Percentiles rank a stretch among this genome's conserved stretches.
Evolutionary conservation across 148 eudicot genomes (phyloP).

Genomic region (Selenicereus undatus): DNA sequence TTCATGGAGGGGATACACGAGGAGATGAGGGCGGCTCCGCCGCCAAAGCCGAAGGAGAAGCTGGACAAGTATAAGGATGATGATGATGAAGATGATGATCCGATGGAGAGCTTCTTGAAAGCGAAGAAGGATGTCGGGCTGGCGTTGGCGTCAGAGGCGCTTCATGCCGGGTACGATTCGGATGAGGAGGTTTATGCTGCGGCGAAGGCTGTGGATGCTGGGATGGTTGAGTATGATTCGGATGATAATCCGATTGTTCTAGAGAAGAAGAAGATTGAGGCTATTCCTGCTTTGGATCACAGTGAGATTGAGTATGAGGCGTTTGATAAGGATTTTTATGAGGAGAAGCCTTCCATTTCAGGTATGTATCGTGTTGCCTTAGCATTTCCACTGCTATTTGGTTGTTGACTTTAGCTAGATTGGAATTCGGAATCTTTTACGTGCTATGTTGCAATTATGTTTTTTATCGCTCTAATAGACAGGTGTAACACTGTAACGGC

Average conservation of each 20-base stretch:
- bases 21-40: constrained; percentile 73
- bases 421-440: background rate
- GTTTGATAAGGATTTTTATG: constrained; percentile 88
- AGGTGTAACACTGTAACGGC: background rate
- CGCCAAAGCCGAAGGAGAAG: constrained; percentile 64
- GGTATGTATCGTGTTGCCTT: constrained; percentile 32
- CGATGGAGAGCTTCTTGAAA: constrained; percentile 74
- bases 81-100: constrained; percentile 89
- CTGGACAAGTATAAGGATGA: constrained; percentile 73
- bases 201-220: constrained; percentile 96
- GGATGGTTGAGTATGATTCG: constrained; percentile 82
- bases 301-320: constrained; percentile 63
- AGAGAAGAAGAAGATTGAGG: constrained; percentile 92
- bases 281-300: constrained; percentile 84
- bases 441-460: background rate
- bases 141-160: constrained; percentile 74
- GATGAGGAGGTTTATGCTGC: constrained; percentile 99
- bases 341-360: constrained; percentile 81
- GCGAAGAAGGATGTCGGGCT: constrained; percentile 90
- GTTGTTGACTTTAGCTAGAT: background rate
- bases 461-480: background rate
- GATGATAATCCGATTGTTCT: constrained; percentile 87
- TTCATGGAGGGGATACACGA: constrained; percentile 94
- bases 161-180: constrained; percentile 82
- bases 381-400: background rate